Evolutionary conservation across 106 monocot species (phyloP).

Genomic region (Dioscorea zingiberensis): DNA sequence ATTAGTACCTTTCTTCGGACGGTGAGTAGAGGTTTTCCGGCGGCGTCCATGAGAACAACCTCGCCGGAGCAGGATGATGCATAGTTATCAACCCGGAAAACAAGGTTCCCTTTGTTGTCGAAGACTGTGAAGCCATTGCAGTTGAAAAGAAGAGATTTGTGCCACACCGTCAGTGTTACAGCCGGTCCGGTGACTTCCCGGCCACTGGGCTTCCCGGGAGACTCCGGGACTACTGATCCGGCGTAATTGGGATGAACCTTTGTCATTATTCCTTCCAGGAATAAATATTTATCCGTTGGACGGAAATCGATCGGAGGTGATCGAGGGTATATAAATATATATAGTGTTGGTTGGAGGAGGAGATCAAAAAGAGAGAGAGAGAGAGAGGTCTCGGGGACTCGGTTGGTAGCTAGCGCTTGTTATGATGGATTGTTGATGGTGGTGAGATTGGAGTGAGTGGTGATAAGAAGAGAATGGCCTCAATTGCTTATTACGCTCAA

Average conservation of each 20-base stretch:
- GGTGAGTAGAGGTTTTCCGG: slow-evolving; percentile 50
- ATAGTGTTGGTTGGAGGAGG: too few species aligned
- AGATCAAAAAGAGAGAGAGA: not conserved
- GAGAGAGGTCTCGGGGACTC: too few species aligned
- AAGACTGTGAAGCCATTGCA: slow-evolving; percentile 52
- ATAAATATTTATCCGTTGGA: too few species aligned
- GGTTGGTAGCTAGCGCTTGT: too few species aligned
- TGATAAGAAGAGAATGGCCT: not conserved
- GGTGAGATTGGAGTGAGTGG: not conserved
- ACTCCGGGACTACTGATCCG: too few species aligned
- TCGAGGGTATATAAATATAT: too few species aligned
- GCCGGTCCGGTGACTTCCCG: not conserved
- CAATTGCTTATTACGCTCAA: not conserved
- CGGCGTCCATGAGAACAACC: slow-evolving; percentile 64
- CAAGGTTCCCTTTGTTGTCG: slow-evolving; percentile 34
- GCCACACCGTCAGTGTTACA: slow-evolving; percentile 38
- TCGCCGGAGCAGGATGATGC: slow-evolving; percentile 13
- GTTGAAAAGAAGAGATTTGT: slow-evolving; percentile 37
- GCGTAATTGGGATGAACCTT: slow-evolving; percentile 21
- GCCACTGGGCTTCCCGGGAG: not conserved
- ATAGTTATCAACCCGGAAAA: slow-evolving; percentile 65
- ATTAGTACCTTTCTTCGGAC: slow-evolving; percentile 49
- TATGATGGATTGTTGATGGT: too few species aligned
- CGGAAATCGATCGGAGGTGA: not conserved
- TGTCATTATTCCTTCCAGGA: slow-evolving; percentile 1